Conservation (phyloP, 495 filamentous ascomycete genomes). For the Chaetomidium leptoderma region DNA sequence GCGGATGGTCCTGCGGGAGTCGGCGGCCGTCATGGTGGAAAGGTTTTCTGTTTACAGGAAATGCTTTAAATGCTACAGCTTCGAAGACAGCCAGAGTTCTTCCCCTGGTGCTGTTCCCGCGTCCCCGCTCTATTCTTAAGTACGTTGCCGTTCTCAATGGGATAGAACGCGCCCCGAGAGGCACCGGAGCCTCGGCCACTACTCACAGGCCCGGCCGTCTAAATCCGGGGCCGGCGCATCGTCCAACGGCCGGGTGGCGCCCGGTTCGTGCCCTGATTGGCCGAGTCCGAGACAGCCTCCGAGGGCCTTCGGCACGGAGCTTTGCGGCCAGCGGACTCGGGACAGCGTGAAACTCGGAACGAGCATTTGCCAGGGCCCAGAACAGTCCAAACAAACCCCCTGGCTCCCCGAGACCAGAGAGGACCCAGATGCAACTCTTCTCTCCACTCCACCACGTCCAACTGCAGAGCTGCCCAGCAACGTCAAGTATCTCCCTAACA, state of each 20-base stretch:
- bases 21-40: slow-evolving; percentile 1
- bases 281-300: slow-evolving; percentile 9
- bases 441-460: not conserved
- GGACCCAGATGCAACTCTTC: not conserved
- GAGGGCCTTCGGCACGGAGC: slow-evolving; percentile 15
- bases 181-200: not conserved
- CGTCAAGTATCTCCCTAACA: slow-evolving; percentile 1
- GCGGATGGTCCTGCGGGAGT: slow-evolving; percentile 22
- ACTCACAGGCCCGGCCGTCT: not conserved
- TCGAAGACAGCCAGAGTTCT: not conserved
- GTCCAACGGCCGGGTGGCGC: not conserved
- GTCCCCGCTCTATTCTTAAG: not conserved
- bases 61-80: not conserved
- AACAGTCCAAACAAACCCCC: too few species aligned
- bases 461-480: not conserved
- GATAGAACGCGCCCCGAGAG: not conserved
- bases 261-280: slow-evolving; percentile 17
- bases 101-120: not conserved
- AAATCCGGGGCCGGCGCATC: not conserved
- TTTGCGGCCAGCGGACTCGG: not conserved
- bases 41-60: not conserved
- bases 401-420: too few species aligned
- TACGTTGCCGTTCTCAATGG: not conserved
- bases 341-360: not conserved
- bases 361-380: too few species aligned